Conservation (phyloP, 768 basidiomycete genomes). For the Hirschioporus abietinus region DNA sequence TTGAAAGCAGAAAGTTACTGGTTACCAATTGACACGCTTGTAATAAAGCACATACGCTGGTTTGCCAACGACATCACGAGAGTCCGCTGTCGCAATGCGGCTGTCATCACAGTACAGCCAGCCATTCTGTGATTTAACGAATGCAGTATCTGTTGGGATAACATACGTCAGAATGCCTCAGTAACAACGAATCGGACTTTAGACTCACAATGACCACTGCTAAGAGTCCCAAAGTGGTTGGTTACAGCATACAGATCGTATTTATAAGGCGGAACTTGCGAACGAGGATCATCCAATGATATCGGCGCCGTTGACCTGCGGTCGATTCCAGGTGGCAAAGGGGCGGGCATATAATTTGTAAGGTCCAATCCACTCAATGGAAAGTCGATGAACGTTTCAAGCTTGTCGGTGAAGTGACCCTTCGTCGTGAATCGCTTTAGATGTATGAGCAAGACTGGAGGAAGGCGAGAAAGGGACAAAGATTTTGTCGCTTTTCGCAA, state of each 20-base stretch:
- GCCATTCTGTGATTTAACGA: conserved; percentile 76
- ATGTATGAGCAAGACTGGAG: conserved; percentile 88
- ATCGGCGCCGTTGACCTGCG: conserved; percentile 38
- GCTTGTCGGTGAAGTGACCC: conserved; percentile 91
- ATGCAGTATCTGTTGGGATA: conserved; percentile 74
- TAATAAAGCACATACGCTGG: conserved; percentile 81
- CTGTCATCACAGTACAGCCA: conserved; percentile 97
- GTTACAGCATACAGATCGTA: conserved; percentile 96
- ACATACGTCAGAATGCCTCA: not conserved
- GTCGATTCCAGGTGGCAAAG: conserved; percentile 60
- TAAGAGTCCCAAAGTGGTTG: conserved; percentile 92
- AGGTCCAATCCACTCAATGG: conserved; percentile 57
- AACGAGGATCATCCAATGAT: conserved; percentile 65
- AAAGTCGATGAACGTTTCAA: conserved; percentile 93
- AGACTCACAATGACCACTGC: conserved; percentile 89
- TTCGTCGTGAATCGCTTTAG: conserved; percentile 90
- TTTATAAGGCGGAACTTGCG: conserved; percentile 80
- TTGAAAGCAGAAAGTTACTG: conserved; percentile 1
- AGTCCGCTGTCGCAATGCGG: conserved; percentile 65
- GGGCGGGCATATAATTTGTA: conserved; percentile 82
- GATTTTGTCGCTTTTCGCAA: conserved; percentile 83
- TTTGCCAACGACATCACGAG: conserved; percentile 71
- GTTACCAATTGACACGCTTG: conserved; percentile 38
- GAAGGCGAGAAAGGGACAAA: conserved; percentile 86
- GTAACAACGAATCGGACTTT: not conserved